phyloP scores from a whole-genome alignment of 768 basidiomycete genomes.

The Lactarius tabidus region DNA sequence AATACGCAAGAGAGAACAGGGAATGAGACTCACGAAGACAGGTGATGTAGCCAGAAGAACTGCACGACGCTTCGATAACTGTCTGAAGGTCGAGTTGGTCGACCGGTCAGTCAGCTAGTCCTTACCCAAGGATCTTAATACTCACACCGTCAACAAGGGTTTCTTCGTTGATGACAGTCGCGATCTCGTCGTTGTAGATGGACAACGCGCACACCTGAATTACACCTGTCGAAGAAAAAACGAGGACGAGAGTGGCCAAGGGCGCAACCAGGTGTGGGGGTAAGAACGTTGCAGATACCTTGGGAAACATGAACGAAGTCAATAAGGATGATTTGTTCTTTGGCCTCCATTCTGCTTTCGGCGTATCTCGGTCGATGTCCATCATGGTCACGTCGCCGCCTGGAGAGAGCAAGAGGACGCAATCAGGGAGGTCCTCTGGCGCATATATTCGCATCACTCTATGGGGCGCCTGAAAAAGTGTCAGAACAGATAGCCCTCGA shows the following conservation, averaged over 20 bases:
- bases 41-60: constrained; percentile 31
- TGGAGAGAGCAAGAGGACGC: constrained; percentile 35
- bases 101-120: not conserved
- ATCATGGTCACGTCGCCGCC: constrained; percentile 35
- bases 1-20: not conserved
- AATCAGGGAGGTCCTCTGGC: constrained; percentile 29
- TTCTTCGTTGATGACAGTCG: constrained; percentile 6
- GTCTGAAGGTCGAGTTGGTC: constrained; percentile 22
- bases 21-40: constrained; percentile 30
- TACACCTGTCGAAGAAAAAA: constrained; percentile 18
- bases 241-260: constrained; percentile 20
- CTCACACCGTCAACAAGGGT: constrained; percentile 14
- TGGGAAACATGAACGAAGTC: constrained; percentile 33
- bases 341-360: constrained; percentile 24
- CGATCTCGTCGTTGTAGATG: constrained; percentile 3
- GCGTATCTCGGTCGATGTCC: constrained; percentile 31
- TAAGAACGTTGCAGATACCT: constrained; percentile 31
- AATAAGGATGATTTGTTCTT: constrained; percentile 32
- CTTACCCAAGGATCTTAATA: not conserved
- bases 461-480: constrained; percentile 40
- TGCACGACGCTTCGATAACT: constrained; percentile 32
- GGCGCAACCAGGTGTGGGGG: constrained; percentile 15
- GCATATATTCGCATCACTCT: constrained; percentile 38
- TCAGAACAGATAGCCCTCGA: constrained; percentile 6
- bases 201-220: constrained; percentile 27